Percentiles rank a stretch among this genome's conserved stretches.
These are phyloP conservation scores for Apiotrichum porosum DNA, from an alignment of 1,284 basidiomycete genomes.

Conservation along the genomic window DNA sequence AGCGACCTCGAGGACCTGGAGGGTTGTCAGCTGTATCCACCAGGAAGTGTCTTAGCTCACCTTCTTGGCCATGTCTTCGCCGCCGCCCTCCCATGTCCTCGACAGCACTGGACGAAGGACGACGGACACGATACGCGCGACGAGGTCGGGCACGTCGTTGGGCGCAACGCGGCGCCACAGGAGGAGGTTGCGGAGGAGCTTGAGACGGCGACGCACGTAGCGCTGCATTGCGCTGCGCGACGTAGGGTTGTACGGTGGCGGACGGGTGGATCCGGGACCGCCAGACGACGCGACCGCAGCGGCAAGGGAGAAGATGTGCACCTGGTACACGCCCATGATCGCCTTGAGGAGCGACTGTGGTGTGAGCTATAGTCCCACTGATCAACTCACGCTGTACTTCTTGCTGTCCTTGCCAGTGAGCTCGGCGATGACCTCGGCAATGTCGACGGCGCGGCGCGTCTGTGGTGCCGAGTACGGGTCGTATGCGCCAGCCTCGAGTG, in stretches of 20 bases:
- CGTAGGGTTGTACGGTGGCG: constrained; percentile 67
- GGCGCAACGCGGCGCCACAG: constrained; percentile 70
- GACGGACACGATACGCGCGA: constrained; percentile 58
- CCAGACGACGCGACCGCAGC: constrained; percentile 42
- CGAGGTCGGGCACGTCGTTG: constrained; percentile 58
- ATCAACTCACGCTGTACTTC: constrained; percentile 60
- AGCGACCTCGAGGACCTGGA: constrained; percentile 19
- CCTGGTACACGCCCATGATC: constrained; percentile 58
- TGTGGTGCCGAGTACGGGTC: constrained; percentile 74
- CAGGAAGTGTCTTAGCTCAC: constrained; percentile 48
- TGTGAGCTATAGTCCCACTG: background rate
- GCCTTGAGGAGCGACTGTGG: constrained; percentile 66
- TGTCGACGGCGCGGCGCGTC: constrained; percentile 62
- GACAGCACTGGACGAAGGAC: constrained; percentile 65
- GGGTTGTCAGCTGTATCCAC: constrained; percentile 3
- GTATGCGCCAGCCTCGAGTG: constrained; percentile 67
- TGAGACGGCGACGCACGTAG: constrained; percentile 63
- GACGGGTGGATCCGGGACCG: constrained; percentile 41
- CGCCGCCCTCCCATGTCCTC: constrained; percentile 82
- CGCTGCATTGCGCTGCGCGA: constrained; percentile 66
- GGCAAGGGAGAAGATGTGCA: constrained; percentile 55
- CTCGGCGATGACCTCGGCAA: constrained; percentile 75
- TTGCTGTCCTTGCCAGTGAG: constrained; percentile 62
- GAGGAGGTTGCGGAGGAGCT: constrained; percentile 67
- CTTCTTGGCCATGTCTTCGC: constrained; percentile 59